phyloP scores from a whole-genome alignment of 192 early-diverging fungal genomes.

The Coemansia biformis region DNA sequence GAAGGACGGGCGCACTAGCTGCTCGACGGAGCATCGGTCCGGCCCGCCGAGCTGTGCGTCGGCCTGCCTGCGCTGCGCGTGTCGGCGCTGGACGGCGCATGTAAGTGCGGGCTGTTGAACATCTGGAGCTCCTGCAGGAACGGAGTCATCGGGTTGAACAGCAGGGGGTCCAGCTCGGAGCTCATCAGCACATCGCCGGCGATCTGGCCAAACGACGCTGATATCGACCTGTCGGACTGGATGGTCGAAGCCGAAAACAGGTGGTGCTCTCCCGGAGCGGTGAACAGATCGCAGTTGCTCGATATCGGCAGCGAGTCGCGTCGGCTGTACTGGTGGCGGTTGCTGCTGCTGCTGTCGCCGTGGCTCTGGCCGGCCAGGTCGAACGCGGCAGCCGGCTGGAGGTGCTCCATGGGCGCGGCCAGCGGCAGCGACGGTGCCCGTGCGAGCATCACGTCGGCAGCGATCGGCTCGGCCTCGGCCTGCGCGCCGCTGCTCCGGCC shows the following conservation, averaged over 20 bases:
- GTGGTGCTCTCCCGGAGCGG: slow-evolving; percentile 13
- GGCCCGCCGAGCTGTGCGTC: slow-evolving; percentile 1
- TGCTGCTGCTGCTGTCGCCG: background rate
- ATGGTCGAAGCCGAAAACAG: slow-evolving; percentile 5
- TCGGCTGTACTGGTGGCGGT: slow-evolving; percentile 16
- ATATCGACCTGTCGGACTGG: background rate
- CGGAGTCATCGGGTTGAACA: slow-evolving; percentile 50
- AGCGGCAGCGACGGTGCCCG: slow-evolving; percentile 9
- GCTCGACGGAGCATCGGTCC: slow-evolving; percentile 5
- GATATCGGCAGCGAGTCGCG: slow-evolving; percentile 42
- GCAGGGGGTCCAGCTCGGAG: slow-evolving; percentile 38
- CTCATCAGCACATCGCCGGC: slow-evolving; percentile 10
- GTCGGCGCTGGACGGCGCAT: slow-evolving; percentile 3
- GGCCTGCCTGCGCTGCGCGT: background rate
- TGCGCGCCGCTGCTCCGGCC: background rate
- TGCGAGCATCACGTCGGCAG: background rate
- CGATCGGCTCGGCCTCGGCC: background rate
- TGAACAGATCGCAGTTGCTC: slow-evolving; percentile 42
- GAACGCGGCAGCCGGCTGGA: slow-evolving; percentile 19
- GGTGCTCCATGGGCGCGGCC: slow-evolving; percentile 25
- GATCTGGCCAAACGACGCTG: slow-evolving; percentile 7
- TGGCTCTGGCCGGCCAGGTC: slow-evolving; percentile 8
- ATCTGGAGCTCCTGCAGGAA: slow-evolving; percentile 46
- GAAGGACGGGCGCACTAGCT: background rate
- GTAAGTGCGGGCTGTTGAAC: slow-evolving; percentile 11